Percentiles rank a stretch among this genome's conserved stretches.
phyloP scores from a whole-genome alignment of 768 basidiomycete species.

The Agaricus blazei region DNA sequence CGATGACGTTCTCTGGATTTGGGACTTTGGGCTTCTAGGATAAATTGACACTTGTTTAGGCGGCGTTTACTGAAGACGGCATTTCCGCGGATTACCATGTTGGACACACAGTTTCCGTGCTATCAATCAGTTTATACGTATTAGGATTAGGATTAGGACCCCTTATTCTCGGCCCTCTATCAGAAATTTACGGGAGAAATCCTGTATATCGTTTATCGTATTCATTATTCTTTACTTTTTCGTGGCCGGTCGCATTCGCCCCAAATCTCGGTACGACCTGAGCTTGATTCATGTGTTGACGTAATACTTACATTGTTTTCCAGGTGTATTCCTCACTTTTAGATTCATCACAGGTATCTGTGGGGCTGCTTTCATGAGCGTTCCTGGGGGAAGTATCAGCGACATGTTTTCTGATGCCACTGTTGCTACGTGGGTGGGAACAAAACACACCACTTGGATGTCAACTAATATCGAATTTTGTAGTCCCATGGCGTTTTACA shows the following conservation, averaged over 20 bases:
- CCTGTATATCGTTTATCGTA: constrained; percentile 61
- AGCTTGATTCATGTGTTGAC: no score
- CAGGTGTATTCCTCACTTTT: constrained; percentile 56
- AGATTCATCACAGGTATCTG: constrained; percentile 51
- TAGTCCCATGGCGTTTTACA: constrained; percentile 52
- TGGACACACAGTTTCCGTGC: constrained; percentile 40
- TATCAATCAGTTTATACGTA: constrained; percentile 56
- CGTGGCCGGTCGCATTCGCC: constrained; percentile 72
- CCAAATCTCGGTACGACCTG: constrained; percentile 48
- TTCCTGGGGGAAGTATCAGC: constrained; percentile 50
- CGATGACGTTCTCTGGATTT: constrained; percentile 12
- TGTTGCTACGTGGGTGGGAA: constrained; percentile 50
- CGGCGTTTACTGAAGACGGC: constrained; percentile 58
- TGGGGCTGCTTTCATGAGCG: constrained; percentile 53
- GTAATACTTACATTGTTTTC: neutral
- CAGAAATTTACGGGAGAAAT: constrained; percentile 61
- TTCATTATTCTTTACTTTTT: constrained; percentile 52
- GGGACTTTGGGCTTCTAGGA: no score
- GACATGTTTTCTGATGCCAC: constrained; percentile 52
- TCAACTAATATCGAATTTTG: neutral
- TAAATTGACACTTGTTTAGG: constrained; percentile 25
- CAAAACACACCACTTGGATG: neutral
- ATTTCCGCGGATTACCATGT: constrained; percentile 46
- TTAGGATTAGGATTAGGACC: constrained; percentile 53
- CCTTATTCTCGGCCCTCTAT: constrained; percentile 47